Percentiles rank a stretch among this genome's conserved stretches.
These are phyloP conservation scores for Histomonas meleagridis DNA, from an alignment of 208 protist genomes.

Conservation along the genomic window DNA sequence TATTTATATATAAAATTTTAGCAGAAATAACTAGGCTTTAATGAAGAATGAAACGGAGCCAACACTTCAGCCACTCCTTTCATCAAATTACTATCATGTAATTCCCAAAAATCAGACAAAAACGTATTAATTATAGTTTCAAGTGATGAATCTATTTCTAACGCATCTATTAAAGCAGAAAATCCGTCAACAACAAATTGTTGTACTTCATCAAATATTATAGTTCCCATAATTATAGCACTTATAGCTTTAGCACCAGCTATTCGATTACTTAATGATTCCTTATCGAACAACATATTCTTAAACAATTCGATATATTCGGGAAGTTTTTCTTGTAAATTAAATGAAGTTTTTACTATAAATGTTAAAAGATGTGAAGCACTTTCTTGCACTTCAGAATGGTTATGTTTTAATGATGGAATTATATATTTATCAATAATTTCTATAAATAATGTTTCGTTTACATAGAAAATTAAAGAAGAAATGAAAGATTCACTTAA, in stretches of 20 bases:
- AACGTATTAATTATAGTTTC: background rate
- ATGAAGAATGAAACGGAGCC: background rate
- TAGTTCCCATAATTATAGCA: background rate
- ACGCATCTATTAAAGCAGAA: background rate
- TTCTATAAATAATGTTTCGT: background rate
- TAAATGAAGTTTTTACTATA: background rate
- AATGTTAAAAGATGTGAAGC: background rate
- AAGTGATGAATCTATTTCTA: background rate
- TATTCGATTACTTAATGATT: background rate
- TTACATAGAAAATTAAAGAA: background rate
- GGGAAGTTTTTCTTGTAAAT: background rate
- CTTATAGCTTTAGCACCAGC: background rate
- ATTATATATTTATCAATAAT: background rate
- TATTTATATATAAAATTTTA: background rate
- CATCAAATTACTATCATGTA: background rate
- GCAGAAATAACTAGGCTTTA: slow-evolving; percentile 21
- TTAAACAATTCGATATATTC: background rate
- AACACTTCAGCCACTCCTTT: background rate
- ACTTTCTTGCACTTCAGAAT: background rate
- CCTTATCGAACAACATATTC: background rate
- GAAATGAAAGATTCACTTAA: background rate
- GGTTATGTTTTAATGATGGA: background rate
- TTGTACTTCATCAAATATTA: background rate
- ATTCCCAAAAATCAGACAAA: background rate
- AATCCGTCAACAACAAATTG: slow-evolving; percentile 24